These are phyloP conservation scores for Skeletonema menzelii DNA, from an alignment of 108 stramenopile species.

Conservation along the genomic window DNA sequence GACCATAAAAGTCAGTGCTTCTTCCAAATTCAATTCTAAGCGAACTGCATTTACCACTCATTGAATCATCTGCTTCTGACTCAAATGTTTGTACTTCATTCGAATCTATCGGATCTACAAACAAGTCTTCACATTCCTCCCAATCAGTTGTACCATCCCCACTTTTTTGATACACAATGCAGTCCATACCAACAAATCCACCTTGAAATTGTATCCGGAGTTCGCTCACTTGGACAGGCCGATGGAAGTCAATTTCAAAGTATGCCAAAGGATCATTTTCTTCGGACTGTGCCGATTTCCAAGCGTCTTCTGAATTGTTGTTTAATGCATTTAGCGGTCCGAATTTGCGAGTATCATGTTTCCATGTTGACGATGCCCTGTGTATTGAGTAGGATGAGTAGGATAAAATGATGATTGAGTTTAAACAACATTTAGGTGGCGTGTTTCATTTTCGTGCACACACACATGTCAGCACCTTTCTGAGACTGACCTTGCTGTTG, in stretches of 20 bases:
- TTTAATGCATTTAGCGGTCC: conserved; percentile 44
- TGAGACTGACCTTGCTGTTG: conserved; percentile 37
- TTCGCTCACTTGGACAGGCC: conserved; percentile 25
- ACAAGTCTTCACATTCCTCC: conserved; percentile 44
- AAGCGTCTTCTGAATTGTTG: conserved; percentile 25
- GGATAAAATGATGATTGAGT: background rate
- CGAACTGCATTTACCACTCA: conserved; percentile 21
- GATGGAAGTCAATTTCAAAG: conserved; percentile 44
- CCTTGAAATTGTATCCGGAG: conserved; percentile 47
- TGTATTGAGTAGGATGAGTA: background rate
- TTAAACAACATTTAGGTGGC: background rate
- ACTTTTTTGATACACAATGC: conserved; percentile 30
- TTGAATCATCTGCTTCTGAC: conserved; percentile 8
- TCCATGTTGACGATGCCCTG: conserved; percentile 48
- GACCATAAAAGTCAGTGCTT: conserved; percentile 48
- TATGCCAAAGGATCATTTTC: conserved; percentile 37
- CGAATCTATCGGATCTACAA: conserved; percentile 37
- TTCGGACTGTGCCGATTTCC: conserved; percentile 47
- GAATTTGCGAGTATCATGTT: conserved; percentile 38
- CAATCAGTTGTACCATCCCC: conserved; percentile 23
- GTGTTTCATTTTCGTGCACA: too few species aligned
- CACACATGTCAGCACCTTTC: background rate
- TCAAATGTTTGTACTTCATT: conserved; percentile 44
- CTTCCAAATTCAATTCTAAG: conserved; percentile 43
- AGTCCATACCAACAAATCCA: conserved; percentile 48